Percentiles rank a stretch among this genome's conserved stretches.
These are phyloP conservation scores for Rhizopogon vulgaris DNA, from an alignment of 768 basidiomycete species.

Conservation along the genomic window DNA sequence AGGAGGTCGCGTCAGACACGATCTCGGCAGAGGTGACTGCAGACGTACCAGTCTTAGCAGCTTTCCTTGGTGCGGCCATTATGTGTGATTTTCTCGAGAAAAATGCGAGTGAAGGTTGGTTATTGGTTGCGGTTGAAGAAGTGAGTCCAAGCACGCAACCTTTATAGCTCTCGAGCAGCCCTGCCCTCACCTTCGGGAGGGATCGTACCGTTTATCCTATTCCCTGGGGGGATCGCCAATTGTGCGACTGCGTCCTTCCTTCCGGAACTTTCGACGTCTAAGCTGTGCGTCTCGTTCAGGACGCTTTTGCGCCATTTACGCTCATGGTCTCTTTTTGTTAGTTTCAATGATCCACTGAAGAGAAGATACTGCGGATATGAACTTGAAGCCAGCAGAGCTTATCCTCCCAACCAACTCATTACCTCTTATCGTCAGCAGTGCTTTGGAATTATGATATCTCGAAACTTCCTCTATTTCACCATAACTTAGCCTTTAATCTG, in stretches of 20 bases:
- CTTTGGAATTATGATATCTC: background rate
- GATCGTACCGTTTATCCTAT: constrained; percentile 9
- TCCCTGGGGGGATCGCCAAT: background rate
- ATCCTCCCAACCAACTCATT: constrained; percentile 15
- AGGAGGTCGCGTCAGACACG: background rate
- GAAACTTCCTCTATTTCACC: constrained; percentile 1
- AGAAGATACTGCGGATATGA: constrained; percentile 13
- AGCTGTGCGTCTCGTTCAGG: constrained; percentile 5
- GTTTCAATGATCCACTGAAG: constrained; percentile 2
- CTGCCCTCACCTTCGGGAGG: constrained; percentile 24
- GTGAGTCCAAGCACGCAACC: background rate
- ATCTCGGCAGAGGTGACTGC: constrained; percentile 1
- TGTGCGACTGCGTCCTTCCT: background rate
- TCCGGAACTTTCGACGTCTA: background rate
- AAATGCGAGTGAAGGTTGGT: constrained; percentile 1
- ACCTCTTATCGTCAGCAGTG: constrained; percentile 17
- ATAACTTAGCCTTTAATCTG: background rate
- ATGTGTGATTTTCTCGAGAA: constrained; percentile 3
- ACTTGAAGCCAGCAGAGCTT: constrained; percentile 5
- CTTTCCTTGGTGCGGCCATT: constrained; percentile 19
- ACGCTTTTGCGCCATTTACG: background rate
- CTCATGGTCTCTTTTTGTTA: constrained; percentile 1
- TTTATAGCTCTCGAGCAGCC: constrained; percentile 18
- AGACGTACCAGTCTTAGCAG: constrained; percentile 17
- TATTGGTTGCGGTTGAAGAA: background rate